Base-by-base conservation (phyloP, 2,329 filamentous ascomycete species). In the Leptographium flavum region DNA sequence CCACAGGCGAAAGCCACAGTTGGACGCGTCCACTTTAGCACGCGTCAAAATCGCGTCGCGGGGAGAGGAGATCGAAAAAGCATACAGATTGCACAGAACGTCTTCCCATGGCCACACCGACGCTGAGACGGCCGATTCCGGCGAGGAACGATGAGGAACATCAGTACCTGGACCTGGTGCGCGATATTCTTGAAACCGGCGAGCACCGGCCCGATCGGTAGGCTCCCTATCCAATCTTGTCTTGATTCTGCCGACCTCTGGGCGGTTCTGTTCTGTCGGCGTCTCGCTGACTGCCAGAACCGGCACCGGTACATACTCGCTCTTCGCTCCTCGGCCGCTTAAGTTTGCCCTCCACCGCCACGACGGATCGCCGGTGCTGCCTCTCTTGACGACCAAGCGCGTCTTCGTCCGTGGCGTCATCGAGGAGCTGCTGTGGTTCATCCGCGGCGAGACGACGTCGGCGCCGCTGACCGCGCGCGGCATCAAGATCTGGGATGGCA, bases 401-500 rank as follows among this genome's bases (percentile, higher is more conserved):
- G 92, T 98, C 55, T 96, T 95, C 65, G 75, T 85, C 28, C 83
- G 85, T 49, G 90, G 88, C 55, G 83, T 98, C 42, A 71, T 96
- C 50, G 84, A 81, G 52, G 92, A 98, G 64, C 80, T 98, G 1
- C 80, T 98, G 49, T 98, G 92, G 92, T 98, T 98, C 65, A 73
- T 98, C 54, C 75, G 79, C 38, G 92, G 87, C 57, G 77, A 70
- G 56, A 98, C 92, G 3, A 87, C 85, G 1, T 88, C 86, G 1
- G 65, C 77, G 4, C 69, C 87, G 0, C 78, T 98, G 3, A 81
- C 77, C 48, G 79, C 80, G 13, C 79, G 81, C 2, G 87, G 87
- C 27, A 80, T 98, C 57, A 93, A 93, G 64, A 98, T 98, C 60
- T 98, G 92, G 92, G 92, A 98, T 60, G 90, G 88, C 56, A 98